Conservation (phyloP, 2,329 filamentous ascomycete species). For the Daldinia sp. region DNA sequence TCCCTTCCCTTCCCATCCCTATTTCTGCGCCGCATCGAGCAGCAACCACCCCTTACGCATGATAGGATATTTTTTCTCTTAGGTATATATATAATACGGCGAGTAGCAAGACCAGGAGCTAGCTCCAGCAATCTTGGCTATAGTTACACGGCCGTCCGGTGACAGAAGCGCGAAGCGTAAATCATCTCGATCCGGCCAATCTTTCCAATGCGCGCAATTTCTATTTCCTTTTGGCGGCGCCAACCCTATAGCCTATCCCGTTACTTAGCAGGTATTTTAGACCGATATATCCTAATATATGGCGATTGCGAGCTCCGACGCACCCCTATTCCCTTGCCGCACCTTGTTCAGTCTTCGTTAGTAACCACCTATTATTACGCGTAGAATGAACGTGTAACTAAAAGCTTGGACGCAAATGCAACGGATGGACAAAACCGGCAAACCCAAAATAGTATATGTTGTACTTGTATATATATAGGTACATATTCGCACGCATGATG, state of each 20-base stretch:
- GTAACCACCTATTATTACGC: background rate
- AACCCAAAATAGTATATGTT: slow-evolving; percentile 6
- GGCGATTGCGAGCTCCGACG: background rate
- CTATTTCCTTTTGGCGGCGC: background rate
- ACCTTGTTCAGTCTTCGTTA: background rate
- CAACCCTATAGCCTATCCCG: background rate
- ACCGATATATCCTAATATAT: background rate
- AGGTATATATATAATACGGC: background rate
- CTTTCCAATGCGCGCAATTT: slow-evolving; percentile 5
- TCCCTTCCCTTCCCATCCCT: background rate
- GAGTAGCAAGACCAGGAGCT: background rate
- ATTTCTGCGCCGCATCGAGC: background rate
- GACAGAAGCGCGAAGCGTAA: background rate
- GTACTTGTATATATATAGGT: background rate
- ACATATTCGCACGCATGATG: background rate
- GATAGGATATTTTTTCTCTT: background rate
- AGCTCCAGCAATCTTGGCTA: slow-evolving; percentile 1
- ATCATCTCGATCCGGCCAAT: slow-evolving; percentile 4
- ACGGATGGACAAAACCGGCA: background rate
- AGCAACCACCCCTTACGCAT: background rate
- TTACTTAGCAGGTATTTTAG: slow-evolving; percentile 1
- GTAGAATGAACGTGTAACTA: slow-evolving; percentile 6
- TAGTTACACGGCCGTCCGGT: background rate
- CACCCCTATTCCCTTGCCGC: background rate
- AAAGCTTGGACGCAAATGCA: slow-evolving; percentile 2